phyloP scores from a whole-genome alignment of 108 stramenopile species.

The Nannochloropsis granulata region DNA sequence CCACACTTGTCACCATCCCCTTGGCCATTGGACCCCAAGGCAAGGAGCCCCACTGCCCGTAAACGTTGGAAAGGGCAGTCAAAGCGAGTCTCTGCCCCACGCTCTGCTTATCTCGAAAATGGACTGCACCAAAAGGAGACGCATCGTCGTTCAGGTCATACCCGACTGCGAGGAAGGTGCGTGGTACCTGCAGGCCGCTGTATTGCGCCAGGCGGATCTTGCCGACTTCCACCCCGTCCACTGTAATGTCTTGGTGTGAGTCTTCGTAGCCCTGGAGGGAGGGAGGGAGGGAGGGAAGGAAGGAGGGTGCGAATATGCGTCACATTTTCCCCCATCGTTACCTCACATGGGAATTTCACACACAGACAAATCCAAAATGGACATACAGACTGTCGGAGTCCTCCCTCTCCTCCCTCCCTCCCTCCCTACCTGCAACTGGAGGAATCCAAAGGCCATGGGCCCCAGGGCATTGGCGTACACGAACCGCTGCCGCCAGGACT shows the following conservation, averaged over 20 bases:
- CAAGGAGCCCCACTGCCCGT: neutral
- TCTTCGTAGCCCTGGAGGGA: neutral
- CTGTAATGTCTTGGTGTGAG: neutral
- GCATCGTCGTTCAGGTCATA: neutral
- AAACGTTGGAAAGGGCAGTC: neutral
- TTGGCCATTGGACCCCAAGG: neutral
- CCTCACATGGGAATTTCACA: too few relatives aligned
- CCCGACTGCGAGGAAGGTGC: neutral
- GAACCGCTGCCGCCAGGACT: neutral
- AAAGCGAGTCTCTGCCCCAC: neutral
- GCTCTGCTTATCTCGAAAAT: neutral
- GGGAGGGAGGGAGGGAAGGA: neutral
- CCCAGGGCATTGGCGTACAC: neutral
- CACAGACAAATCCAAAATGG: neutral
- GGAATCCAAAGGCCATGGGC: neutral
- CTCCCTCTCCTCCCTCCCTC: neutral
- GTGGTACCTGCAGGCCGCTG: neutral
- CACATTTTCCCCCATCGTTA: too few relatives aligned
- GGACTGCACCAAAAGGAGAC: neutral
- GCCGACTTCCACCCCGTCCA: neutral
- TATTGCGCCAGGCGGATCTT: neutral
- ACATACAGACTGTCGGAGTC: neutral
- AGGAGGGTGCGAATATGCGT: neutral
- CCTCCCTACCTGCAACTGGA: neutral
- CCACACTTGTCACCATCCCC: neutral